A percentile compares a stretch with the other conserved stretches of the same genome.
Evolutionary conservation across 2,329 filamentous ascomycete genomes (phyloP).

Genomic region (Fonsecaea nubica): DNA sequence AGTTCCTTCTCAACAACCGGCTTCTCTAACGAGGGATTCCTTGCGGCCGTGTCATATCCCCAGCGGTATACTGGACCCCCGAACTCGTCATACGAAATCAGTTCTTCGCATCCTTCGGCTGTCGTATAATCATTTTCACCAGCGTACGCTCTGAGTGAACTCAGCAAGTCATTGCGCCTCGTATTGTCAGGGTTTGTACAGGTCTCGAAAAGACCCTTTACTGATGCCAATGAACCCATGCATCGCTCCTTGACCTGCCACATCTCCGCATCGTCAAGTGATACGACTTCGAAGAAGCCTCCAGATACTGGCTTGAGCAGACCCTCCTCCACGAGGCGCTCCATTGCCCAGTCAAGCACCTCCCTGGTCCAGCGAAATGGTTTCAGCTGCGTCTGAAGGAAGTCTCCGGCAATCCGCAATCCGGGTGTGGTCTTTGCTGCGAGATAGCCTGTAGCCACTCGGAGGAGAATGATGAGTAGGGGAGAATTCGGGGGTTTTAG

Average conservation of each 20-base stretch:
- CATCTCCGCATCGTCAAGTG: slow-evolving; percentile 12
- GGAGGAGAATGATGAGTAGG: slow-evolving; percentile 21
- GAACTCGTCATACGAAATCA: slow-evolving; percentile 16
- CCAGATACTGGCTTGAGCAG: background rate
- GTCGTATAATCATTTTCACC: slow-evolving; percentile 21
- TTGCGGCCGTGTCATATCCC: slow-evolving; percentile 15
- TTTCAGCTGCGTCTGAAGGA: slow-evolving; percentile 13
- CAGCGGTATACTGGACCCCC: slow-evolving; percentile 21
- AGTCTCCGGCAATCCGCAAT: slow-evolving; percentile 12
- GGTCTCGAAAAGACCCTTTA: slow-evolving; percentile 22
- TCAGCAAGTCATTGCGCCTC: background rate
- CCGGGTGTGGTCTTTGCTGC: slow-evolving; percentile 7
- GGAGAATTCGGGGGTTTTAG: slow-evolving; percentile 1
- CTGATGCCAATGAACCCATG: slow-evolving; percentile 16
- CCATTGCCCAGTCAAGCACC: slow-evolving; percentile 2
- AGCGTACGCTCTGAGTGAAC: slow-evolving; percentile 18
- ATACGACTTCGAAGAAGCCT: slow-evolving; percentile 12
- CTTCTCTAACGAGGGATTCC: background rate
- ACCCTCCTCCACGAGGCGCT: slow-evolving; percentile 20
- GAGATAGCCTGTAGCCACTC: slow-evolving; percentile 15
- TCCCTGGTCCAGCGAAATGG: slow-evolving; percentile 13
- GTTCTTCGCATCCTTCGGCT: slow-evolving; percentile 18
- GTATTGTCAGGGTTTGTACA: background rate
- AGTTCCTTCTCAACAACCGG: background rate
- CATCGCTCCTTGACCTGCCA: slow-evolving; percentile 16